These are phyloP conservation scores for Tetracladium maxilliforme DNA, from an alignment of 2,329 filamentous ascomycete genomes.

Conservation along the genomic window DNA sequence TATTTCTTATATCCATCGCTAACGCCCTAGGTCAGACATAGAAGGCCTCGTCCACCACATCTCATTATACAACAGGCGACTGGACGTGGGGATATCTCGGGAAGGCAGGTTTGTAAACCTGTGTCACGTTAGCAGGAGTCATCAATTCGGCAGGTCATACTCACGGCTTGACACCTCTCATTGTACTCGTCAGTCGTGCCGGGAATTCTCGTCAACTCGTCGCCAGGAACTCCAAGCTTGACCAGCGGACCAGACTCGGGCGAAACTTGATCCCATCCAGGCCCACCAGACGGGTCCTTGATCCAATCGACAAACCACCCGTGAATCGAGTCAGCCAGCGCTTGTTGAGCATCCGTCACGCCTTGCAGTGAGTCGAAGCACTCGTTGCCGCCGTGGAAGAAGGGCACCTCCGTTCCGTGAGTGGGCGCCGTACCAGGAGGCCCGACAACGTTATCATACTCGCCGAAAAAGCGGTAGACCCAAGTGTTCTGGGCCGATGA, in stretches of 20 bases:
- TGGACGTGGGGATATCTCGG: too few species aligned
- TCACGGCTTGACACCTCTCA: conserved; percentile 13
- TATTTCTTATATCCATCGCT: too few species aligned
- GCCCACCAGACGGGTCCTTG: conserved; percentile 23
- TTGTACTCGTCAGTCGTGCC: conserved; percentile 17
- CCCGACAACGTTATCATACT: conserved; percentile 23
- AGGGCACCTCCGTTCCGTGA: conserved; percentile 25
- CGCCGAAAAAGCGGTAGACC: conserved; percentile 26
- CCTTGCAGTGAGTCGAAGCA: conserved; percentile 17
- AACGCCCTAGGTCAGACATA: too few species aligned
- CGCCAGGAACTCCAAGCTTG: conserved; percentile 18
- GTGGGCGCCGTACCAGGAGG: conserved; percentile 17
- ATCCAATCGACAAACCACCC: conserved; percentile 27
- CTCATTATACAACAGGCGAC: too few species aligned
- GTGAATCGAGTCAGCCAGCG: conserved; percentile 23
- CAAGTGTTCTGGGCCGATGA: conserved; percentile 21
- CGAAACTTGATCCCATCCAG: conserved; percentile 21
- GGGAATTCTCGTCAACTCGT: conserved; percentile 14
- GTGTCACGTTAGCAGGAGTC: too few species aligned
- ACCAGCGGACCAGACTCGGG: conserved; percentile 14
- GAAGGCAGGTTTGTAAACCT: too few species aligned
- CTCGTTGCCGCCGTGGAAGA: conserved; percentile 28
- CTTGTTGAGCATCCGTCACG: conserved; percentile 22
- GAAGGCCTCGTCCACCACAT: too few species aligned
- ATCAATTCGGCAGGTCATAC: too few species aligned